A percentile compares a stretch with the other conserved stretches of the same genome.
Evolutionary conservation across 2,329 filamentous ascomycete species (phyloP).

Genomic region (Fonsecaea monophora): DNA sequence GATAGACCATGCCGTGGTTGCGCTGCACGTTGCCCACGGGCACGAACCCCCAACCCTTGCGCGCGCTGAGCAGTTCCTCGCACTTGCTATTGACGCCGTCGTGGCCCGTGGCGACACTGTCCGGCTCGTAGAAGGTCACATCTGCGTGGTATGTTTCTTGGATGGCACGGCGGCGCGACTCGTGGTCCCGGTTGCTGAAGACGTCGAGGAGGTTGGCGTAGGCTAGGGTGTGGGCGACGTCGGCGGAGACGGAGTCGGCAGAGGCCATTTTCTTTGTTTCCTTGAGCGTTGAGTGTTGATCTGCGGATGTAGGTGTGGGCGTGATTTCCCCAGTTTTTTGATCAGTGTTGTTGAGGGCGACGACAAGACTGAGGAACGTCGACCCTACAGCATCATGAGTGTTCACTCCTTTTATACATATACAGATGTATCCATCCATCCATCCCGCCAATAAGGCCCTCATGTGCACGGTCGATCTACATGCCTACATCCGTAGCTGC

Average conservation of each 20-base stretch:
- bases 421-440: too few species aligned
- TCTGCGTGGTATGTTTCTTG: constrained; percentile 15
- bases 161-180: constrained; percentile 10
- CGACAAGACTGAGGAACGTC: too few species aligned
- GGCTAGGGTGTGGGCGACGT: constrained; percentile 16
- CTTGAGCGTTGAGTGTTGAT: not conserved
- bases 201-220: constrained; percentile 19
- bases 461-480: too few species aligned
- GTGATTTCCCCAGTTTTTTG: not conserved
- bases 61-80: constrained; percentile 12
- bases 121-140: constrained; percentile 25
- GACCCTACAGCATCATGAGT: too few species aligned
- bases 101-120: constrained; percentile 11
- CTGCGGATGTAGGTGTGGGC: not conserved
- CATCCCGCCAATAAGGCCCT: too few species aligned
- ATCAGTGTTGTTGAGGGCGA: too few species aligned
- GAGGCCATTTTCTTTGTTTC: not conserved
- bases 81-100: constrained; percentile 13
- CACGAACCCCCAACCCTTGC: constrained; percentile 21
- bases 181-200: constrained; percentile 21
- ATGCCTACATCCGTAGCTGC: too few species aligned
- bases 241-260: not conserved
- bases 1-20: constrained; percentile 21
- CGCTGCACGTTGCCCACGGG: constrained; percentile 15
- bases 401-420: too few species aligned